These are phyloP conservation scores for Cyclotella sp. DNA, from an alignment of 108 stramenopile species.

Conservation along the genomic window DNA sequence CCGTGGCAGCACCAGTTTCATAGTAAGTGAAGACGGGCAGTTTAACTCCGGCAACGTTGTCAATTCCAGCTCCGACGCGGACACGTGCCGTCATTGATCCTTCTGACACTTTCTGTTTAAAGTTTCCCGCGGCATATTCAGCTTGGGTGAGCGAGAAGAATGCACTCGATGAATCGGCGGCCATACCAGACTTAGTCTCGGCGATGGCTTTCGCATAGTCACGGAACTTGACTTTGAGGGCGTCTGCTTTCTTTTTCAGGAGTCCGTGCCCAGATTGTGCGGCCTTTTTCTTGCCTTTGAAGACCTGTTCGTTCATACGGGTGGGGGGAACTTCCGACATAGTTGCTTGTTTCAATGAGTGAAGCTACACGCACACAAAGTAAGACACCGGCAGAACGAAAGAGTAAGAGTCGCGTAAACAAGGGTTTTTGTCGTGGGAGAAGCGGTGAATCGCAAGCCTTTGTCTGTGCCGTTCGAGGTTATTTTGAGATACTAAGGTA, in stretches of 20 bases:
- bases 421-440: no score
- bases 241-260: constrained; percentile 98
- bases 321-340: constrained; percentile 96
- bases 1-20: constrained; percentile 90
- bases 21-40: constrained; percentile 97
- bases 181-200: constrained; percentile 92
- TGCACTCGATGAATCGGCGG: constrained; percentile 80
- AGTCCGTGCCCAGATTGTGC: constrained; percentile 95
- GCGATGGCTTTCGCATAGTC: constrained; percentile 96
- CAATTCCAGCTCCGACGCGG: constrained; percentile 88
- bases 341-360: constrained; percentile 21
- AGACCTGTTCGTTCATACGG: constrained; percentile 97
- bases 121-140: constrained; percentile 99
- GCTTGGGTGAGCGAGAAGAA: constrained; percentile 97
- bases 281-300: constrained; percentile 95
- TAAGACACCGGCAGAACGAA: no score
- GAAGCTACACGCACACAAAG: neutral
- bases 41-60: constrained; percentile 99
- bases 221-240: constrained; percentile 96
- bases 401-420: no score
- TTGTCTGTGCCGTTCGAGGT: no score
- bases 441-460: no score
- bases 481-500: no score
- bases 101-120: constrained; percentile 94
- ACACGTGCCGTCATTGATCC: constrained; percentile 87